These are phyloP conservation scores for Entelexis sorbosivorans DNA, from an alignment of 1,139 yeast genomes.

Conservation along the genomic window DNA sequence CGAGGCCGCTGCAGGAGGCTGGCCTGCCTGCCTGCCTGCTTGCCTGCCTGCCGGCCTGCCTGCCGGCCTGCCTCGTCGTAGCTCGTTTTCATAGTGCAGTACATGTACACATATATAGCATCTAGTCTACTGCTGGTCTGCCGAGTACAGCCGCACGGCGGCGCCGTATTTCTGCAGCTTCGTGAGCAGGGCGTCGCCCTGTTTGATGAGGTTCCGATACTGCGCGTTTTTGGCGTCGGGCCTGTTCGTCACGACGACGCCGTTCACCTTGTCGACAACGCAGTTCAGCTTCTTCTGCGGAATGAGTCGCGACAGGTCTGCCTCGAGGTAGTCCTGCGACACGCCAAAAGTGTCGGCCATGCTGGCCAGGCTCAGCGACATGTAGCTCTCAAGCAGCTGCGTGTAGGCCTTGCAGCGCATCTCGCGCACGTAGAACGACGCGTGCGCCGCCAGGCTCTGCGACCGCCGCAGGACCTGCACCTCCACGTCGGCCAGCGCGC, in stretches of 20 bases:
- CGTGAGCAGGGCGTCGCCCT: constrained; percentile 85
- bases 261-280: constrained; percentile 90
- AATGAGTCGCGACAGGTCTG: constrained; percentile 78
- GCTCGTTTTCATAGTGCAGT: no score
- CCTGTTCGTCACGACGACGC: constrained; percentile 88
- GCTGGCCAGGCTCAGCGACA: constrained; percentile 73
- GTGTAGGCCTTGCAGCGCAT: constrained; percentile 93
- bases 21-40: no score
- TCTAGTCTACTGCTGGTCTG: constrained; percentile 37
- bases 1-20: no score
- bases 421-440: constrained; percentile 77
- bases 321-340: constrained; percentile 63
- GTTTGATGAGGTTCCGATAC: constrained; percentile 77
- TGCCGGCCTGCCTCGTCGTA: no score
- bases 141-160: constrained; percentile 89
- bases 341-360: constrained; percentile 95
- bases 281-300: constrained; percentile 91
- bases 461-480: constrained; percentile 61
- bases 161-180: constrained; percentile 95
- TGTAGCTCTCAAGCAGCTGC: constrained; percentile 87
- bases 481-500: constrained; percentile 65
- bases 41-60: no score
- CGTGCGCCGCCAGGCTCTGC: constrained; percentile 68
- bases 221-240: constrained; percentile 95
- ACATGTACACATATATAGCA: neutral